Base-by-base conservation (phyloP, 148 eudicot species). In the Agrostemma githago region DNA sequence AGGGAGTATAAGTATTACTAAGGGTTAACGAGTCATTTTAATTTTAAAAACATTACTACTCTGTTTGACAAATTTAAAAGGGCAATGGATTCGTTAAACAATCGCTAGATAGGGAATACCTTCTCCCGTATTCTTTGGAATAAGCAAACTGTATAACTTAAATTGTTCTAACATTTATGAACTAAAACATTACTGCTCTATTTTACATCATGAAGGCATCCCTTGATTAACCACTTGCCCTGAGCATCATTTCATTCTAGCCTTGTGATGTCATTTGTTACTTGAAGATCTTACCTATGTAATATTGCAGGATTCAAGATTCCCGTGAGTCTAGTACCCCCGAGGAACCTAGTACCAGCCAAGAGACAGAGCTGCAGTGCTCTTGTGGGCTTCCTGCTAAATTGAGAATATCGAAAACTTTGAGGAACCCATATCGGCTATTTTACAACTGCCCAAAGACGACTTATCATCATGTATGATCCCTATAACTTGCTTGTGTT, bases 341-440 rank as follows among this genome's bases (percentile, higher is more conserved):
- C 51, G 79, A 72, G 69, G 79, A 72, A 71, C 69, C 76, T 34
- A 80, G 83, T 59, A 76, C 79, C 51, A 76, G 73, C 43, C 74
- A 81, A 70, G 71, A 75, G 26, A 53, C 75, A 1, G 79, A 83
- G 77, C 72, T 78, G 59, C 75, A 70, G 58, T 83, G 86, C 70
- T 78, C 73, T 56, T 83, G 86, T 81, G 84, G 84, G 75, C 82
- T 80, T 53, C 80, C 81, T 66, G 86, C 86, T 62, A 81, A 80
- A 81, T 66, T 83, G 70, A 75, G 84, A 57, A 59, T 83, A 72
- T 83, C 84, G 72, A 80, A 76, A 83, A 81, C 79, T 26, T 72
- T 79, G 68, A 68, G 83, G 72, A 81, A 80, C 57, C 84, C 84
- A 8, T 83, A 80, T 70, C 66, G 84, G 11, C 59, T 83, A 54